phyloP scores from a whole-genome alignment of 331 rosid species.

The Stylosanthes scabra region DNA sequence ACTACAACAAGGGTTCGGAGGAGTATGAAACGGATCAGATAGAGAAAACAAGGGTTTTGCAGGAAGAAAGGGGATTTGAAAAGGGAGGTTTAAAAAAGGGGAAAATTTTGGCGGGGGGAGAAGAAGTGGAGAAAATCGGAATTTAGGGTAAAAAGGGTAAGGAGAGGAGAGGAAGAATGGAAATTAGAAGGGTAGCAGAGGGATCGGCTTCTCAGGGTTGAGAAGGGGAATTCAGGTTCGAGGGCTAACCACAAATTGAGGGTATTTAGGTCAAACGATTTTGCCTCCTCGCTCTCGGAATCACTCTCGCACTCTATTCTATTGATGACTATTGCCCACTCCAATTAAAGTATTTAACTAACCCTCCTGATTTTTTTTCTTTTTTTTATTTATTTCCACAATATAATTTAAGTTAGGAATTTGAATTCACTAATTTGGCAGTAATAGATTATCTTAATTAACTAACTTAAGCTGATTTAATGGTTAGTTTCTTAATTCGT shows the following conservation, averaged over 20 bases:
- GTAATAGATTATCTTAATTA: too few relatives aligned
- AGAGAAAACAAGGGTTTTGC: constrained; percentile 36
- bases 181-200: constrained; percentile 65
- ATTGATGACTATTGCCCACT: too few relatives aligned
- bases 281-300: neutral
- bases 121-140: constrained; percentile 48
- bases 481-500: too few relatives aligned
- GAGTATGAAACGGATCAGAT: constrained; percentile 34
- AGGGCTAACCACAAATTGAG: constrained; percentile 43
- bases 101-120: constrained; percentile 35
- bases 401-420: too few relatives aligned
- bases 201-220: constrained; percentile 60
- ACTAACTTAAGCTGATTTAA: too few relatives aligned
- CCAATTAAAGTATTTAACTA: too few relatives aligned
- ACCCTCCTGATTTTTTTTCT: too few relatives aligned
- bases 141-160: constrained; percentile 41
- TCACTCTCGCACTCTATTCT: too few relatives aligned
- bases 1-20: neutral
- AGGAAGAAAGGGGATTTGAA: constrained; percentile 25
- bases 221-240: constrained; percentile 67
- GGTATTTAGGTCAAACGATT: constrained; percentile 80
- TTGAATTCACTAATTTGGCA: too few relatives aligned
- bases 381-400: neutral
- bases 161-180: constrained; percentile 57
- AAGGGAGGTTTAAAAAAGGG: constrained; percentile 15